Base-by-base conservation (phyloP, 2,329 filamentous ascomycete genomes). In the Arthrobotrys sinensis region DNA sequence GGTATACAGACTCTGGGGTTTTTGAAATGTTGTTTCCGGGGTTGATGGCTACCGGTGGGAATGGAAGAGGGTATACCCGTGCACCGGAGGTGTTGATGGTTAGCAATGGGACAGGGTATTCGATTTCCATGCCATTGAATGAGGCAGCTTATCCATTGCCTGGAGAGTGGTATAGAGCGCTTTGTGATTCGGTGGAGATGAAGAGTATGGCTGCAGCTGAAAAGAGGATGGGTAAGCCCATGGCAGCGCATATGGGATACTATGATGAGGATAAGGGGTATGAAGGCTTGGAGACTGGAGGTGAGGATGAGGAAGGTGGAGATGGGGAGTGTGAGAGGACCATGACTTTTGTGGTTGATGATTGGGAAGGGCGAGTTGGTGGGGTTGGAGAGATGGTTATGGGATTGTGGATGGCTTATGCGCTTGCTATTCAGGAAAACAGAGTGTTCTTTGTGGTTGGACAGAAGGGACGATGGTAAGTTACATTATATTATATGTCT, bases 321-420 rank as follows among this genome's bases (percentile, higher is more conserved):
- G 46, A 55, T 46, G 69, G 36, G 11, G 62, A 50, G 53, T 79
- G 76, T 32, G 53, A 62, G 21, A 73, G 34, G 68, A 79, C 76
- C 1, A 34, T 79, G 68, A 79, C 76, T 40, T 79, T 68, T 64
- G 76, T 79, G n/a, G 73, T 79, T 50, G 76, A 73, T 50, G 76
- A 79, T 66, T 55, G 40, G 38, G 66, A 73, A 14, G 68, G 76
- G 4, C 4, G 38, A 16, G 76, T 68, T 34, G 68, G 45, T 3
- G 75, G 76, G 0, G 64, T 79, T 36, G 76, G 76, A 7, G 76
- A 64, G 28, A 62, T 72, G 21, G 68, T 79, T 52, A 63, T 79
- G 76, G 76, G 76, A 1, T 32, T 79, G 43, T 79, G 76, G 73
- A 72, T 79, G 76, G 76, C 76, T 46, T 79, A 79, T 57, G 76